phyloP scores from a whole-genome alignment of 2,329 filamentous ascomycete species.

The Neophaeococcomyces mojaviensis region DNA sequence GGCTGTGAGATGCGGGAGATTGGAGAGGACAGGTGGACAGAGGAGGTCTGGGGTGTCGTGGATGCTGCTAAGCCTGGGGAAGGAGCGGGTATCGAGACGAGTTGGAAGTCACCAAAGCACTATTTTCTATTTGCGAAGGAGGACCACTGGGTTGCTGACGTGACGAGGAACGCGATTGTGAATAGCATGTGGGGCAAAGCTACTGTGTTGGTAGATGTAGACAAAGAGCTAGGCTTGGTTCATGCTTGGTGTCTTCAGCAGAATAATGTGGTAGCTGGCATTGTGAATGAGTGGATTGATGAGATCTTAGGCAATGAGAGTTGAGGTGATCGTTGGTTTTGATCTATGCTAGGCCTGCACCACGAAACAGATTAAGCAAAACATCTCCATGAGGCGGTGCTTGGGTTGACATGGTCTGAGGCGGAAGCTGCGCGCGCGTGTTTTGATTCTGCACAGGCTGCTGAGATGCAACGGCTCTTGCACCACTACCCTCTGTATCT shows the following conservation, averaged over 20 bases:
- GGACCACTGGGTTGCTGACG: slow-evolving; percentile 56
- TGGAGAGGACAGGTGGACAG: slow-evolving; percentile 49
- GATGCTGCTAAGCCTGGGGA: slow-evolving; percentile 12
- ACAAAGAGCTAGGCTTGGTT: slow-evolving; percentile 39
- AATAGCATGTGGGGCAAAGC: slow-evolving; percentile 20
- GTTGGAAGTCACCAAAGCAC: slow-evolving; percentile 34
- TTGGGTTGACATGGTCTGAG: slow-evolving; percentile 1
- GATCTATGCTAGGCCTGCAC: not conserved
- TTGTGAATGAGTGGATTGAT: slow-evolving; percentile 42
- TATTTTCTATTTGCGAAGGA: slow-evolving; percentile 53
- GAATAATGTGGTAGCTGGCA: slow-evolving; percentile 44
- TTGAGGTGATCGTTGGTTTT: not conserved
- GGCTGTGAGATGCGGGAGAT: slow-evolving; percentile 52
- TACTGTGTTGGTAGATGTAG: slow-evolving; percentile 47
- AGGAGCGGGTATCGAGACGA: not conserved
- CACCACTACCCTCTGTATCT: slow-evolving; percentile 22
- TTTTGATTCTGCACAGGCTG: not conserved
- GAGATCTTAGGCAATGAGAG: slow-evolving; percentile 30
- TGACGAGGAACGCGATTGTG: slow-evolving; percentile 50
- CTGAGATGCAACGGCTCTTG: slow-evolving; percentile 26
- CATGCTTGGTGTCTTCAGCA: slow-evolving; percentile 53
- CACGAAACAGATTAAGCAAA: not conserved
- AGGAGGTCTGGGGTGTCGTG: slow-evolving; percentile 51
- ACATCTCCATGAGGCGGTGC: slow-evolving; percentile 10
- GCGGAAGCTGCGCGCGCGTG: slow-evolving; percentile 1